phyloP scores from a whole-genome alignment of 306 rosid species.

The Rosa chinensis region DNA sequence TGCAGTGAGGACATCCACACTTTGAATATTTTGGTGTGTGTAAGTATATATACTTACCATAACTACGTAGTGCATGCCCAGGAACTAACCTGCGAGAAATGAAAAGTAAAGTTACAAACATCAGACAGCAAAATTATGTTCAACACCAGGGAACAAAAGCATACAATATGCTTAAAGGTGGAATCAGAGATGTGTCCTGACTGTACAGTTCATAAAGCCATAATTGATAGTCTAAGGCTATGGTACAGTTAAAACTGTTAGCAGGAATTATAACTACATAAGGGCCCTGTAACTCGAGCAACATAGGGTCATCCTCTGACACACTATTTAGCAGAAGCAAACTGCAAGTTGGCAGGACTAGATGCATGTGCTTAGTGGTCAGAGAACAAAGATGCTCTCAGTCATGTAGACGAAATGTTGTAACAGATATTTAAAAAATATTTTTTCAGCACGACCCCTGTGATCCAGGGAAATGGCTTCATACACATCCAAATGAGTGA shows the following conservation, averaged over 20 bases:
- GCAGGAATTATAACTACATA: neutral
- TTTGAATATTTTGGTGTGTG: neutral
- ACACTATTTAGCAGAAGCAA: conserved; percentile 17
- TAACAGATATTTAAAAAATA: neutral
- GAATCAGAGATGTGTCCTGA: conserved; percentile 1
- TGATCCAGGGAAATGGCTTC: conserved; percentile 4
- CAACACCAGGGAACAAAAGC: conserved; percentile 14
- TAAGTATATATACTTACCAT: conserved; percentile 42
- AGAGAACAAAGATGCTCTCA: neutral
- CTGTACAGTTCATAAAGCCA: neutral
- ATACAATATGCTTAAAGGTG: conserved; percentile 9
- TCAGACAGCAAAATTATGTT: conserved; percentile 1
- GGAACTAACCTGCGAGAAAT: conserved; percentile 71
- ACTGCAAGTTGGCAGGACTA: conserved; percentile 23
- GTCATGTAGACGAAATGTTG: neutral
- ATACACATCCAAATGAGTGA: conserved; percentile 17
- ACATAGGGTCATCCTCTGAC: conserved; percentile 11
- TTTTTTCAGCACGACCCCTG: neutral
- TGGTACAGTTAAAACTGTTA: neutral
- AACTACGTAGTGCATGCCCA: conserved; percentile 79
- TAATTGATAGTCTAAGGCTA: neutral
- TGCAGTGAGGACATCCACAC: neutral
- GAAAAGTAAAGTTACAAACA: conserved; percentile 27
- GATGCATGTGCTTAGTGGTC: conserved; percentile 11
- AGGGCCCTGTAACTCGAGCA: neutral